Conservation (phyloP, 495 filamentous ascomycete species). For the Xylaria acuta region DNA sequence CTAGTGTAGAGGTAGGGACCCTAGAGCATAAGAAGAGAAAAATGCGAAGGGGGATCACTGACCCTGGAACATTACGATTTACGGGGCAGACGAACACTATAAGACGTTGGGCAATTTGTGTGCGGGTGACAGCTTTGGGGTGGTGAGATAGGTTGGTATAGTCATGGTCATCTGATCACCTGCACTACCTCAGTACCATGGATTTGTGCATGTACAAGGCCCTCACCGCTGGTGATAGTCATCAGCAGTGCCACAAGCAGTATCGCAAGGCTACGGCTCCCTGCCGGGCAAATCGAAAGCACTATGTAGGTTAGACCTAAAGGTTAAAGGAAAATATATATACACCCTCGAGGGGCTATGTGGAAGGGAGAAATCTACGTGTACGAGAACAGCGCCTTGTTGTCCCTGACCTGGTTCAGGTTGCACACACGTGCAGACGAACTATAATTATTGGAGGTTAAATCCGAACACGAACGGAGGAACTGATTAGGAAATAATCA, state of each 20-base stretch:
- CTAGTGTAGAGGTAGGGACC: no score
- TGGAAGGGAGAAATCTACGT: background rate
- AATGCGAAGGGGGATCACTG: background rate
- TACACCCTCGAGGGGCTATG: background rate
- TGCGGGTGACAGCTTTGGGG: background rate
- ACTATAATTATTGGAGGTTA: no score
- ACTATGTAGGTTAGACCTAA: background rate
- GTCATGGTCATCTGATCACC: constrained; percentile 26
- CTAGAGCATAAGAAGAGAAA: background rate
- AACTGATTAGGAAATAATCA: no score
- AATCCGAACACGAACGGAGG: no score
- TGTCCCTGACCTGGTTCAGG: no score
- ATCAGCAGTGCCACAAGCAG: background rate
- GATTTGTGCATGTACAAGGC: constrained; percentile 8
- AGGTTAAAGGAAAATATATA: background rate
- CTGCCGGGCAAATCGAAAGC: background rate
- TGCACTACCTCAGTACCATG: constrained; percentile 23
- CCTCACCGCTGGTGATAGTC: constrained; percentile 20
- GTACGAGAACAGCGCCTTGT: no score
- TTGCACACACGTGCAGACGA: no score
- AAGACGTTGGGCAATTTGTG: background rate
- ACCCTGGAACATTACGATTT: background rate
- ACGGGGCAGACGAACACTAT: background rate
- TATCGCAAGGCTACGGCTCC: background rate
- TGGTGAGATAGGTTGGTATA: background rate